Evolutionary conservation across 257 asterid species (phyloP).

Genomic region (Przewalskia tangutica): DNA sequence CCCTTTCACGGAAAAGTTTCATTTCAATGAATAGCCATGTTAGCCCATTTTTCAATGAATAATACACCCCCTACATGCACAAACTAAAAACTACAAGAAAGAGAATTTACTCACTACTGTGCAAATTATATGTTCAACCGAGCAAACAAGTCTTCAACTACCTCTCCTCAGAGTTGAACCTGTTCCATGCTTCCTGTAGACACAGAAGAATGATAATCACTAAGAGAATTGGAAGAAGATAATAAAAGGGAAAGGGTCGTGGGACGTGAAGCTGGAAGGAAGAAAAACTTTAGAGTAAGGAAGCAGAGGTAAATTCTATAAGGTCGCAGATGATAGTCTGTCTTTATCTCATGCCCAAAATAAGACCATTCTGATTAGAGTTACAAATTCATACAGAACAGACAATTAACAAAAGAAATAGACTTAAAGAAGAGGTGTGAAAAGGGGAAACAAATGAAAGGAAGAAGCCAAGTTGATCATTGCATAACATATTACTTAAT

Average conservation of each 20-base stretch:
- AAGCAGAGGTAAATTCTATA: not conserved
- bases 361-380: not conserved
- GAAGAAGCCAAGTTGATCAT: not conserved
- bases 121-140: not conserved
- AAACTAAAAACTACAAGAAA: not conserved
- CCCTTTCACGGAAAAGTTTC: not conserved
- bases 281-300: not conserved
- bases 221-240: not conserved
- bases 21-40: conserved; percentile 1
- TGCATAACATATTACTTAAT: not conserved
- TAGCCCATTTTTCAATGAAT: not conserved
- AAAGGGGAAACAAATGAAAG: not conserved
- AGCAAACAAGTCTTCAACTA: conserved; percentile 13
- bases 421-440: not conserved
- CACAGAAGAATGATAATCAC: not conserved
- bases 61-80: too few species aligned
- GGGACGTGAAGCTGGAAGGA: not conserved
- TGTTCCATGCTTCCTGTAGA: conserved; percentile 88
- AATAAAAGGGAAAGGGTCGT: not conserved
- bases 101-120: conserved; percentile 3
- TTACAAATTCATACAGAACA: not conserved
- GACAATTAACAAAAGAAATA: not conserved
- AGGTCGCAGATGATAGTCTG: not conserved
- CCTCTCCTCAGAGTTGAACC: conserved; percentile 86
- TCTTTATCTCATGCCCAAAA: not conserved